phyloP scores from a whole-genome alignment of 805 yeast species.

The Candida ipomoeae region DNA sequence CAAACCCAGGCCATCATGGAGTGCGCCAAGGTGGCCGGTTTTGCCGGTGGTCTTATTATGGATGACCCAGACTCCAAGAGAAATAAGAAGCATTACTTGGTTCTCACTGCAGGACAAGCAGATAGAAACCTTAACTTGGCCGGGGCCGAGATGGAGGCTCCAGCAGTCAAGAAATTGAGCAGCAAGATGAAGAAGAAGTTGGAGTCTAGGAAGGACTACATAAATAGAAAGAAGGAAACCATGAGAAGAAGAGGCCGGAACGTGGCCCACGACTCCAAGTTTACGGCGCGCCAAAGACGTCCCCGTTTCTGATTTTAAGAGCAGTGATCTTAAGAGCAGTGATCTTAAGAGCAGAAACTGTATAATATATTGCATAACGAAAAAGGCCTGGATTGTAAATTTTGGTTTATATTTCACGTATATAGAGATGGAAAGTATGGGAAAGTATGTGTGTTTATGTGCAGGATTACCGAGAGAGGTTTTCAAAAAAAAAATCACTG shows the following conservation, averaged over 20 bases:
- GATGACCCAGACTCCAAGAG: constrained; percentile 93
- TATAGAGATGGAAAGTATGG: neutral
- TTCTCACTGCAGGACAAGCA: constrained; percentile 80
- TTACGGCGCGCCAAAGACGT: constrained; percentile 72
- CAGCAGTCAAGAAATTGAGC: constrained; percentile 37
- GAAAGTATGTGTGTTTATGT: neutral
- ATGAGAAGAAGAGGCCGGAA: constrained; percentile 87
- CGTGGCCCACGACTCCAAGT: constrained; percentile 88
- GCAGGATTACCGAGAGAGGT: constrained; percentile 1
- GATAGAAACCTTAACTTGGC: constrained; percentile 70
- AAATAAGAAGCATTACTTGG: constrained; percentile 86
- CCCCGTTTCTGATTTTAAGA: constrained; percentile 30
- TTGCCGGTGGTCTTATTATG: constrained; percentile 90
- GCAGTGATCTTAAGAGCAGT: neutral
- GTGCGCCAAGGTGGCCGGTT: constrained; percentile 92
- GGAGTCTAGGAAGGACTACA: constrained; percentile 77
- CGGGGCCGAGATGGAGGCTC: constrained; percentile 77
- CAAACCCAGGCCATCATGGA: constrained; percentile 74
- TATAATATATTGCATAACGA: constrained; percentile 1
- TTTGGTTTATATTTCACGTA: neutral
- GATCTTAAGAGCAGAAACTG: neutral
- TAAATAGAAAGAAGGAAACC: constrained; percentile 85
- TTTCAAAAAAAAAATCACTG: constrained; percentile 2
- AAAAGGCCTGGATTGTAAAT: neutral
- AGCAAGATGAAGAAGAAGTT: constrained; percentile 48